Conservation (phyloP, 371 early-diverging fungal genomes). For the Saksenaea oblongispora region DNA sequence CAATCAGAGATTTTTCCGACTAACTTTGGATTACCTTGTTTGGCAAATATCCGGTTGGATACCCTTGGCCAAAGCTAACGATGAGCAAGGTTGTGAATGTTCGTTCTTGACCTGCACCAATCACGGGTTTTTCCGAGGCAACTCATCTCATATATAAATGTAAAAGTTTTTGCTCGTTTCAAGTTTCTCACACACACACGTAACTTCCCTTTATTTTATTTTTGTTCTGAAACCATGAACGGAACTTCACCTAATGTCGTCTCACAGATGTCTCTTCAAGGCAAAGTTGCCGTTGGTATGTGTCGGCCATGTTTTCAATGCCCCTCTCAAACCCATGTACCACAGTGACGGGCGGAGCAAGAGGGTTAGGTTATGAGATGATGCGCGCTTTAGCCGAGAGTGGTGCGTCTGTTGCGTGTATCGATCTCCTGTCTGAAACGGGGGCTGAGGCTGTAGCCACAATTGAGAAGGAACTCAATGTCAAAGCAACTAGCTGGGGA, state of each 20-base stretch:
- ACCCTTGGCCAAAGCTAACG: background rate
- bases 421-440: constrained; percentile 27
- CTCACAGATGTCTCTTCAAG: constrained; percentile 28
- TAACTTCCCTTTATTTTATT: background rate
- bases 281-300: constrained; percentile 43
- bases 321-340: constrained; percentile 3
- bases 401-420: constrained; percentile 43
- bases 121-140: constrained; percentile 20
- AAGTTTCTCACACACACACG: background rate
- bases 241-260: constrained; percentile 22
- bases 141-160: background rate
- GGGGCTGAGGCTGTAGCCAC: constrained; percentile 18
- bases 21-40: background rate
- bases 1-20: background rate
- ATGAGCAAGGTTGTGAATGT: background rate
- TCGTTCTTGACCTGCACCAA: constrained; percentile 6
- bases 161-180: background rate
- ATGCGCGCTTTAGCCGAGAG: constrained; percentile 41
- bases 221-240: background rate
- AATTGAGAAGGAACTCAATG: constrained; percentile 24
- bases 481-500: constrained; percentile 35
- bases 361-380: constrained; percentile 50
- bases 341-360: constrained; percentile 46
- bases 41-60: constrained; percentile 3
- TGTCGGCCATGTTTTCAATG: background rate